A percentile compares a stretch with the other conserved stretches of the same genome.
Evolutionary conservation across 2,329 filamentous ascomycete genomes (phyloP).

Genomic region (Bipolaris zeicola): DNA sequence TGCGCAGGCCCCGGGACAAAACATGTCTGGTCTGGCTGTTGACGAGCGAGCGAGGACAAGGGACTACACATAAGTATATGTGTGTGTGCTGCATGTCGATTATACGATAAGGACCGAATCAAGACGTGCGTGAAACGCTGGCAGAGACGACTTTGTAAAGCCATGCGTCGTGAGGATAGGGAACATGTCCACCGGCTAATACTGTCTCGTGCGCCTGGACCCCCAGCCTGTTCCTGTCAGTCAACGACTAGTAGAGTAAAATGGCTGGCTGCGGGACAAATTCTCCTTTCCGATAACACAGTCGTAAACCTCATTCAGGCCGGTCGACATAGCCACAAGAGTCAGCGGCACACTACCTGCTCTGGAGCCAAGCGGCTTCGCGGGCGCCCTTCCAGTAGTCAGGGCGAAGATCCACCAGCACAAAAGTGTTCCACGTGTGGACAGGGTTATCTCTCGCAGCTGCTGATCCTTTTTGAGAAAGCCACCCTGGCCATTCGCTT

Average conservation of each 20-base stretch:
- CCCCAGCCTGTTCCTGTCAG: slow-evolving; percentile 22
- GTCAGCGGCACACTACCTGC: slow-evolving; percentile 14
- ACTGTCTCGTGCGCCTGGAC: slow-evolving; percentile 27
- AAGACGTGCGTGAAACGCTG: slow-evolving; percentile 36
- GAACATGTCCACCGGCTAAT: slow-evolving; percentile 34
- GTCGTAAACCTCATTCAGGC: slow-evolving; percentile 15
- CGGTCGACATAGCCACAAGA: slow-evolving; percentile 13
- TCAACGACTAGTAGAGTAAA: slow-evolving; percentile 21
- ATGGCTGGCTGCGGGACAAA: slow-evolving; percentile 11
- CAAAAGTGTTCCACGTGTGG: slow-evolving; percentile 41
- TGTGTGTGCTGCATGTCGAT: slow-evolving; percentile 13
- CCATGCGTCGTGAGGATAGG: slow-evolving; percentile 28
- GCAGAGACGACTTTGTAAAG: slow-evolving; percentile 32
- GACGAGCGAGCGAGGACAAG: slow-evolving; percentile 17
- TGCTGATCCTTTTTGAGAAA: slow-evolving; percentile 32
- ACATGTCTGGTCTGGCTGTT: slow-evolving; percentile 13
- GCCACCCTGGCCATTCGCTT: slow-evolving; percentile 42
- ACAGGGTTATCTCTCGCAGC: slow-evolving; percentile 40
- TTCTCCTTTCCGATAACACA: slow-evolving; percentile 10
- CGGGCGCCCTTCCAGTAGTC: slow-evolving; percentile 31
- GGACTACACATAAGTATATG: too few species aligned
- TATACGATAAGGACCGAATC: slow-evolving; percentile 13
- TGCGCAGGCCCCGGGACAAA: slow-evolving; percentile 16
- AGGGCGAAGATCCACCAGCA: slow-evolving; percentile 30
- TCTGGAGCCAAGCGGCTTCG: slow-evolving; percentile 24